These are phyloP conservation scores for Xylaria longipes DNA, from an alignment of 495 filamentous ascomycete genomes.

Conservation along the genomic window DNA sequence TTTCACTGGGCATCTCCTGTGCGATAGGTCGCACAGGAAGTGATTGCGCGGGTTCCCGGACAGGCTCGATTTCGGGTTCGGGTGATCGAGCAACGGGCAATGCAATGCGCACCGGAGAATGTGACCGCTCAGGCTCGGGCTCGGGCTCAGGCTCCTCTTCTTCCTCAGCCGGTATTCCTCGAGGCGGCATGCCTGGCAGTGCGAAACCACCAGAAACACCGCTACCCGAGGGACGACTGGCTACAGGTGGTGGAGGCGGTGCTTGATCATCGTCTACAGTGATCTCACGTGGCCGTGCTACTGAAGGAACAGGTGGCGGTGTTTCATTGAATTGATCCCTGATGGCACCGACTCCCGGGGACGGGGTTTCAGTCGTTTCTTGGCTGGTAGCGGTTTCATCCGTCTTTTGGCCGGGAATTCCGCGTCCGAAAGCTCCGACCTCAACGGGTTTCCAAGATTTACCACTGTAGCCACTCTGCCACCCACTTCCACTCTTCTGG, in stretches of 20 bases:
- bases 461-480: slow-evolving; percentile 88
- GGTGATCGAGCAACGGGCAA: slow-evolving; percentile 77
- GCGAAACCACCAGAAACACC: slow-evolving; percentile 65
- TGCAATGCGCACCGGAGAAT: slow-evolving; percentile 83
- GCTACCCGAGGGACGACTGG: slow-evolving; percentile 58
- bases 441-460: slow-evolving; percentile 88
- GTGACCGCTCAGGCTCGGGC: slow-evolving; percentile 50
- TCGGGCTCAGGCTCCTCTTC: slow-evolving; percentile 52
- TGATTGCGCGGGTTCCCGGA: slow-evolving; percentile 54
- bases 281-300: slow-evolving; percentile 40
- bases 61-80: slow-evolving; percentile 59
- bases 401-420: slow-evolving; percentile 62
- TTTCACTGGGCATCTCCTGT: slow-evolving; percentile 64
- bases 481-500: slow-evolving; percentile 72
- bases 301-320: slow-evolving; percentile 65
- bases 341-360: slow-evolving; percentile 68
- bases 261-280: slow-evolving; percentile 49
- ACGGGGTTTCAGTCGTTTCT: slow-evolving; percentile 50
- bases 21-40: slow-evolving; percentile 58
- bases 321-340: slow-evolving; percentile 78
- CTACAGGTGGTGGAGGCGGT: slow-evolving; percentile 65
- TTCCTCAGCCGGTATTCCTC: slow-evolving; percentile 61
- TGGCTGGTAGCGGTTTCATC: slow-evolving; percentile 56
- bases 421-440: slow-evolving; percentile 71
- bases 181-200: slow-evolving; percentile 73